phyloP scores from a whole-genome alignment of 805 yeast species.

The Candida morakotiae region DNA sequence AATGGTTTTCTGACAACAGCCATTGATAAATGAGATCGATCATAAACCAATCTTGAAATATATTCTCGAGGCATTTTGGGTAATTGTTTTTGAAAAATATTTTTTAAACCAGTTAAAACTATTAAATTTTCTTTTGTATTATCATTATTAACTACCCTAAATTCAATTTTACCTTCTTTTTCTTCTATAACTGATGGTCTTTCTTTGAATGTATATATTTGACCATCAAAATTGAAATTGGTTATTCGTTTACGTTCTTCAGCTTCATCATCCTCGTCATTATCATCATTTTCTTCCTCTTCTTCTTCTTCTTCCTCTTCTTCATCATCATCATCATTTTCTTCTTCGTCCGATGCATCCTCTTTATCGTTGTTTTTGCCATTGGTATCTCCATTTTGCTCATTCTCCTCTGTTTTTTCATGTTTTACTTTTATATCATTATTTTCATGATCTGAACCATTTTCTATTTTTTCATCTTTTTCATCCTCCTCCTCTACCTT shows the following conservation, averaged over 20 bases:
- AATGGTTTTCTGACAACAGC: slow-evolving; percentile 93
- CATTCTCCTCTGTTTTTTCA: slow-evolving; percentile 23
- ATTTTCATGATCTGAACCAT: slow-evolving; percentile 11
- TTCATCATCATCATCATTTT: slow-evolving; percentile 11
- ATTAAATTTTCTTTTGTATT: slow-evolving; percentile 82
- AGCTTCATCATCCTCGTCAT: slow-evolving; percentile 42
- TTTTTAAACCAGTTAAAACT: slow-evolving; percentile 90
- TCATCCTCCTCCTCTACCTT: slow-evolving; percentile 15
- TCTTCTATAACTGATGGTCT: slow-evolving; percentile 94
- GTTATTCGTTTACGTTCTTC: slow-evolving; percentile 40
- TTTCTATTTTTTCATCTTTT: slow-evolving; percentile 13
- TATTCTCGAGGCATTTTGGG: slow-evolving; percentile 99
- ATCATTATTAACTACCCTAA: slow-evolving; percentile 94
- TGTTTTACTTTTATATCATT: slow-evolving; percentile 9
- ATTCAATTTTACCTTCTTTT: slow-evolving; percentile 87
- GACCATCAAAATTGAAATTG: slow-evolving; percentile 70
- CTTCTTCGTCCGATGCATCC: slow-evolving; percentile 12
- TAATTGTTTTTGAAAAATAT: slow-evolving; percentile 92
- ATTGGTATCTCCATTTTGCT: slow-evolving; percentile 12
- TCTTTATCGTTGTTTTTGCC: slow-evolving; percentile 16
- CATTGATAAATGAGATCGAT: slow-evolving; percentile 89
- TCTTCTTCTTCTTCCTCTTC: slow-evolving; percentile 25
- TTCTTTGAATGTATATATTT: slow-evolving; percentile 77
- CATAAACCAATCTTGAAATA: slow-evolving; percentile 91
- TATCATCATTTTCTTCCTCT: slow-evolving; percentile 37